phyloP scores from a whole-genome alignment of 306 rosid genomes.

The Astragalus membranaceus region DNA sequence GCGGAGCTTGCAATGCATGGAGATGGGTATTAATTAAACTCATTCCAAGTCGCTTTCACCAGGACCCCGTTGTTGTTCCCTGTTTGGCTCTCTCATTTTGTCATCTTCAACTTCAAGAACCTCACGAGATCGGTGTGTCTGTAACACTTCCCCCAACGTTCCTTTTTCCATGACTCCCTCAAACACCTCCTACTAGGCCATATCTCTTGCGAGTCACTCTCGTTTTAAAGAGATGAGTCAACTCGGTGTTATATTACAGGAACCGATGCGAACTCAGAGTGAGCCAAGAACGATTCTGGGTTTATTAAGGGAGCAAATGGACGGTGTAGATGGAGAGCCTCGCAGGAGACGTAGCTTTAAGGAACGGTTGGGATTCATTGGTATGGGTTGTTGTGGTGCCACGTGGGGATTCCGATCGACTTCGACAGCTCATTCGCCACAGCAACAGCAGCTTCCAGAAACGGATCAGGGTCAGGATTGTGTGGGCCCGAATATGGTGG shows the following conservation, averaged over 20 bases:
- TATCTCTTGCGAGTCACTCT: background rate
- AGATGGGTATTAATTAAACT: background rate
- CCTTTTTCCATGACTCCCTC: background rate
- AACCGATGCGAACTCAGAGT: conserved; percentile 39
- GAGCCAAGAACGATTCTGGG: conserved; percentile 55
- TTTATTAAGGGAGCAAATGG: conserved; percentile 64
- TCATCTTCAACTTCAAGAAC: conserved; percentile 8
- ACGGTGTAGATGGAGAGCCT: conserved; percentile 32
- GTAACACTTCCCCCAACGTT: conserved; percentile 10
- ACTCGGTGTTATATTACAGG: conserved; percentile 66
- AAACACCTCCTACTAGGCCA: background rate
- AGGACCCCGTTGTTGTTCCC: conserved; percentile 1
- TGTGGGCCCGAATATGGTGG: conserved; percentile 19
- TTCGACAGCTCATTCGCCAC: conserved; percentile 11
- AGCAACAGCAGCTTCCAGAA: background rate
- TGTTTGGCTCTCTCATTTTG: conserved; percentile 20
- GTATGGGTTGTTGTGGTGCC: conserved; percentile 76
- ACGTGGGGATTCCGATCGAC: conserved; percentile 47
- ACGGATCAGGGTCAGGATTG: conserved; percentile 29
- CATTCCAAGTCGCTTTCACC: conserved; percentile 2
- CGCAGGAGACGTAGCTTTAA: conserved; percentile 51
- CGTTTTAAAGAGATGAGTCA: conserved; percentile 47
- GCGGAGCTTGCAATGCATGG: conserved; percentile 19
- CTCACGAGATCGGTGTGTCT: conserved; percentile 64
- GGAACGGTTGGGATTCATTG: conserved; percentile 63